Conservation (phyloP, 1,284 basidiomycete species). For the Pyrrhoderma lamaoense region DNA sequence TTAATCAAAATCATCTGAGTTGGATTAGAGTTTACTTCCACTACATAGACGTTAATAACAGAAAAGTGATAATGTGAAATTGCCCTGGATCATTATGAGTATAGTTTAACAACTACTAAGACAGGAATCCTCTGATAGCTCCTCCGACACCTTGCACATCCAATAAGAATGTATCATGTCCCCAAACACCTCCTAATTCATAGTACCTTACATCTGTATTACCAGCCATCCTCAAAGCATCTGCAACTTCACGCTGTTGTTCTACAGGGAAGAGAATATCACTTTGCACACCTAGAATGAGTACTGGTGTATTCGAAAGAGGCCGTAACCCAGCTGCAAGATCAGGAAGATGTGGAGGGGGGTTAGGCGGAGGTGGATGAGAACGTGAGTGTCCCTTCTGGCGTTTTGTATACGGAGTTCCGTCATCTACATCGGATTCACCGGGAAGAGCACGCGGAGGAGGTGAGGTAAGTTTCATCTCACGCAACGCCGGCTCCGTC, state of each 20-base stretch:
- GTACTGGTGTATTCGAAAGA: constrained; percentile 70
- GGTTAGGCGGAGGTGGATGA: constrained; percentile 60
- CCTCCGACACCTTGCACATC: constrained; percentile 76
- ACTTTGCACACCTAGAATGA: constrained; percentile 93
- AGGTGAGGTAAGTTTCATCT: constrained; percentile 47
- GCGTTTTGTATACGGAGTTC: constrained; percentile 24
- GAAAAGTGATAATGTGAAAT: not conserved
- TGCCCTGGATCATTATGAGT: no score
- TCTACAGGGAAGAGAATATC: constrained; percentile 97
- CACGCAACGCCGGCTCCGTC: constrained; percentile 70
- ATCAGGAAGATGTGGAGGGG: constrained; percentile 70
- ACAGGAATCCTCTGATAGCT: constrained; percentile 71
- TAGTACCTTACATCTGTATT: constrained; percentile 90
- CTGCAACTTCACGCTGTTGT: constrained; percentile 92
- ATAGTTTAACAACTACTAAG: constrained; percentile 24
- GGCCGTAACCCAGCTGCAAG: constrained; percentile 80
- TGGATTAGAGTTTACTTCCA: not conserved
- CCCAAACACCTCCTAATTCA: constrained; percentile 97
- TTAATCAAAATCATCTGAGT: constrained; percentile 1
- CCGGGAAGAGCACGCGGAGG: constrained; percentile 23
- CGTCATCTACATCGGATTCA: constrained; percentile 23
- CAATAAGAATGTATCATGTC: constrained; percentile 93
- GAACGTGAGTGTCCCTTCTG: constrained; percentile 53
- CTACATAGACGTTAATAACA: not conserved
- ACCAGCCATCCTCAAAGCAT: constrained; percentile 86